Conservation (phyloP, 768 basidiomycete species). For the Termitomyces sp. region DNA sequence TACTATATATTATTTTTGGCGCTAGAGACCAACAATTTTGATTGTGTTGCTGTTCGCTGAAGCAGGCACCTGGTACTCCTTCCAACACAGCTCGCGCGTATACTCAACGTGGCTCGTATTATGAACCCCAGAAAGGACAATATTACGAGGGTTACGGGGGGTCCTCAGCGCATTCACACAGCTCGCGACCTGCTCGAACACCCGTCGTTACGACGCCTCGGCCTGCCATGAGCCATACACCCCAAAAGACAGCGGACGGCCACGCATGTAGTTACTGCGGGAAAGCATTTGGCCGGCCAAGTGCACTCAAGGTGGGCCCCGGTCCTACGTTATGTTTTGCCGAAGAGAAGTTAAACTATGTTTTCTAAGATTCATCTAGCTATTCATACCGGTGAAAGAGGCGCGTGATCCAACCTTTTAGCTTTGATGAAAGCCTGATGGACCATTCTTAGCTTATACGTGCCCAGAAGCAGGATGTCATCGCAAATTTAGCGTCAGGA, state of each 20-base stretch:
- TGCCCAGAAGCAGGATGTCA: slow-evolving; percentile 64
- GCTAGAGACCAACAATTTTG: background rate
- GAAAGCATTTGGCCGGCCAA: slow-evolving; percentile 20
- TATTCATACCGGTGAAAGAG: slow-evolving; percentile 22
- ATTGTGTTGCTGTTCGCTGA: background rate
- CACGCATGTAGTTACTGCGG: slow-evolving; percentile 20
- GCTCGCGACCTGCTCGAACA: slow-evolving; percentile 3
- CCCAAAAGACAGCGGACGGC: slow-evolving; percentile 12
- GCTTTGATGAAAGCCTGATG: slow-evolving; percentile 3
- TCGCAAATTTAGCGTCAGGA: slow-evolving; percentile 63
- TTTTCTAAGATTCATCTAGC: slow-evolving; percentile 19
- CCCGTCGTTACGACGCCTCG: slow-evolving; percentile 1
- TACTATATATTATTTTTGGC: background rate
- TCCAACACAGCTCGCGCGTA: background rate
- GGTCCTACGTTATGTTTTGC: background rate
- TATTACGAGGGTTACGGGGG: slow-evolving; percentile 3
- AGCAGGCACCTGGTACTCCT: slow-evolving; percentile 6
- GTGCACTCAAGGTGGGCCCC: slow-evolving; percentile 19
- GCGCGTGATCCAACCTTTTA: slow-evolving; percentile 8
- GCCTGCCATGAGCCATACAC: background rate
- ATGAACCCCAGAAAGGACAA: background rate
- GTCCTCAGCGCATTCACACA: slow-evolving; percentile 1
- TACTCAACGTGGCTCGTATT: background rate
- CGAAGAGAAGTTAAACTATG: background rate
- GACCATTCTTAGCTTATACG: slow-evolving; percentile 40